Conservation (phyloP, 2,329 filamentous ascomycete genomes). For the Ophiostoma ips region DNA sequence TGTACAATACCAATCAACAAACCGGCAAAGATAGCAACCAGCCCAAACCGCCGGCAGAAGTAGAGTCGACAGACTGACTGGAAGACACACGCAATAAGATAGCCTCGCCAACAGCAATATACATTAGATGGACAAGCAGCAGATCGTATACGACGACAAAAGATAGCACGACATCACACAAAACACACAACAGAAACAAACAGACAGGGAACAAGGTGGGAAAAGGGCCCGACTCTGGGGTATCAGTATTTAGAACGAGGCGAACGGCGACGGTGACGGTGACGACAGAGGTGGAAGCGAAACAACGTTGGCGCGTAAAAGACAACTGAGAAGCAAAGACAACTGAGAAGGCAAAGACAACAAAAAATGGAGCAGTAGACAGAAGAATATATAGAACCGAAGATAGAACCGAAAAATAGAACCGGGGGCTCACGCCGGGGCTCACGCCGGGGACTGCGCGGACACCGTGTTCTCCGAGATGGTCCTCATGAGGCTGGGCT, state of each 20-base stretch:
- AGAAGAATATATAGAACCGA: not conserved
- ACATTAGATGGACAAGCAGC: not conserved
- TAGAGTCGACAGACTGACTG: too few relatives aligned
- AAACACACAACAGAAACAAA: not conserved
- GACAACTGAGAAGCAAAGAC: not conserved
- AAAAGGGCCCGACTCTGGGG: conserved; percentile 6
- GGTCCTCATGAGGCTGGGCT: conserved; percentile 3
- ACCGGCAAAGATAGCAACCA: too few relatives aligned
- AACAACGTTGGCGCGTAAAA: not conserved
- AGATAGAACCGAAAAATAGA: not conserved
- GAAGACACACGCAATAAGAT: too few relatives aligned
- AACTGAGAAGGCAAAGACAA: not conserved
- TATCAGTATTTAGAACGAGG: conserved; percentile 8
- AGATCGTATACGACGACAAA: not conserved
- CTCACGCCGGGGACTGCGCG: not conserved
- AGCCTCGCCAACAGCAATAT: too few relatives aligned
- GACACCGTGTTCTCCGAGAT: conserved; percentile 8
- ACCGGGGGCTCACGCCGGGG: too few relatives aligned
- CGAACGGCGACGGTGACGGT: not conserved
- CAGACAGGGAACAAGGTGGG: not conserved
- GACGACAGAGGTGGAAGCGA: not conserved
- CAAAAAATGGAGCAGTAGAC: too few relatives aligned
- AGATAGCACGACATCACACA: not conserved
- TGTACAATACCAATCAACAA: too few relatives aligned
- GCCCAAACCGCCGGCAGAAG: too few relatives aligned